Conservation (phyloP, 1,284 basidiomycete species). For the Chondrostereum purpureum region DNA sequence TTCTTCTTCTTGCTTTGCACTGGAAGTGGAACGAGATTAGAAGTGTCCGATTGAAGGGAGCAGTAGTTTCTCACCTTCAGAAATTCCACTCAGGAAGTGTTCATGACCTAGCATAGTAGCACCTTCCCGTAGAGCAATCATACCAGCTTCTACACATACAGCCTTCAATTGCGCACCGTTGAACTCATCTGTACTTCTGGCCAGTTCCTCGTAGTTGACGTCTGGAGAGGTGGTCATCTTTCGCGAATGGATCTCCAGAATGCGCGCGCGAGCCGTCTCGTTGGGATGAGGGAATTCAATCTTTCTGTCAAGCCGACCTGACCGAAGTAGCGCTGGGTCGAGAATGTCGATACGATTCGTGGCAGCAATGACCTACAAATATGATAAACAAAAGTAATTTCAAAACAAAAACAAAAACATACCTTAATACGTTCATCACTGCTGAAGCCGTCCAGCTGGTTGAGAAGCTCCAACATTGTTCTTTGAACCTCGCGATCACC, state of each 20-base stretch:
- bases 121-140: conserved; percentile 95
- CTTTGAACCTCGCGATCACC: conserved; percentile 98
- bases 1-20: conserved; percentile 98
- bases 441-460: conserved; percentile 96
- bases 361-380: conserved; percentile 88
- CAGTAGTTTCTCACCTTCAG: conserved; percentile 84
- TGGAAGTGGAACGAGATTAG: conserved; percentile 28
- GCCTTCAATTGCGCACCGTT: conserved; percentile 95
- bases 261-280: conserved; percentile 91
- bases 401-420: conserved; percentile 16
- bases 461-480: conserved; percentile 99
- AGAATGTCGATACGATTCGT: conserved; percentile 99
- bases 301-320: conserved; percentile 92
- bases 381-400: conserved; percentile 10
- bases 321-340: conserved; percentile 95
- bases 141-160: conserved; percentile 95
- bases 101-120: conserved; percentile 87
- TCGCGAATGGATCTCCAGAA: conserved; percentile 92
- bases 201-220: conserved; percentile 87
- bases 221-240: conserved; percentile 88
- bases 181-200: conserved; percentile 93
- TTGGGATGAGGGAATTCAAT: conserved; percentile 96
- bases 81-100: conserved; percentile 89
- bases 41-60: conserved; percentile 12
- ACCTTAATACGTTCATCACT: conserved; percentile 97